Conservation (phyloP, 2,329 filamentous ascomycete species). For the Alternaria infectoria region DNA sequence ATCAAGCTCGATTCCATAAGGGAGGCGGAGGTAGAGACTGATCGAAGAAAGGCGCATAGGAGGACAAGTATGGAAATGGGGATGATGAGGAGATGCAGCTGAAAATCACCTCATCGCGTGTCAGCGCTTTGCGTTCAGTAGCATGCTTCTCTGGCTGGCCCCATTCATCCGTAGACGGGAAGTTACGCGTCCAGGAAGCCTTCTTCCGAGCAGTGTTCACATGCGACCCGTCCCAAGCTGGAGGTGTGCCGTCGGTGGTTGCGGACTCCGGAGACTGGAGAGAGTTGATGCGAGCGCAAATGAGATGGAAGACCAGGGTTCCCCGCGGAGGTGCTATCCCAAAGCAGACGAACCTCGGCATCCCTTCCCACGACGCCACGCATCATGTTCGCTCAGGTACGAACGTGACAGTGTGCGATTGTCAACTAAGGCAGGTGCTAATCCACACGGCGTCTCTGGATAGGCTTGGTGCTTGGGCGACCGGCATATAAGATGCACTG, state of each 20-base stretch:
- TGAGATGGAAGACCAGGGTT: conserved; percentile 10
- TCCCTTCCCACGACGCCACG: background rate
- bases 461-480: conserved; percentile 16
- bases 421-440: conserved; percentile 20
- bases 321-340: conserved; percentile 24
- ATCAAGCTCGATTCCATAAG: background rate
- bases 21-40: background rate
- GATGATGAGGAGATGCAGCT: background rate
- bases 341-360: conserved; percentile 27
- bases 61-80: background rate
- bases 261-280: too few species aligned
- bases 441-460: conserved; percentile 7
- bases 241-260: background rate
- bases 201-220: background rate
- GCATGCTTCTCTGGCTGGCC: background rate
- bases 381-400: conserved; percentile 15
- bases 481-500: conserved; percentile 16
- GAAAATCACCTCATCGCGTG: background rate
- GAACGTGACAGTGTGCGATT: conserved; percentile 16
- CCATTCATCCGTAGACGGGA: background rate
- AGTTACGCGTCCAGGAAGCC: background rate
- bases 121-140: background rate
- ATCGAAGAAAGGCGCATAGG: background rate
- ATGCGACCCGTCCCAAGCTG: background rate
- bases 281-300: background rate